Base-by-base conservation (phyloP, 768 basidiomycete species). In the Boletus insuetus region DNA sequence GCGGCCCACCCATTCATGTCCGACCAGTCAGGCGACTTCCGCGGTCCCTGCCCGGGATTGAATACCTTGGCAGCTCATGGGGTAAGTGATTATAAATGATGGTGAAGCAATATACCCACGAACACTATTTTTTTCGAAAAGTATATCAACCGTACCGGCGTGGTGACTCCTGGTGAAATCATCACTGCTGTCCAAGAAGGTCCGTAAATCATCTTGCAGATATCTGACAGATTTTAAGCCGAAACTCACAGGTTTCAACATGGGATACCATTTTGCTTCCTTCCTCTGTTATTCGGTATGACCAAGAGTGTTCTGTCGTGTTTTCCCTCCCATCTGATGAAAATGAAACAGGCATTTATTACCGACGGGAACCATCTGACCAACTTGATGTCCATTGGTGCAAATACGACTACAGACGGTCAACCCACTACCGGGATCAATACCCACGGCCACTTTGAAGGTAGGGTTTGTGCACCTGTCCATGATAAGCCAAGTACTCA, bases 321-420 rank as follows among this genome's bases (percentile, higher is more conserved):
- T n/a, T 19, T 39, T 16, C 14, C 2, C 7, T 19, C 24, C 24
- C 55, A 9, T 60, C 24, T 1, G 4, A 14, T 26, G 6, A n/a
- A 3, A 39, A 31, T 14, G 34, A 14, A 11, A 35, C 14, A 35
- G 34, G 34, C 34, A 35, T 65, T 65, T 20, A 4, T 67, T 19
- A 62, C 67, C 3, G 64, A 65, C 17, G 64, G 64, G 6, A 67
- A 67, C n/a, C 62, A 61, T 29, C 49, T 67, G 50, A 65, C 64
- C 12, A 66, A 66, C 13, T 49, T 66, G 49, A 65, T 65, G 61
- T 58, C 49, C 46, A 65, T 65, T 17, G 64, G 59, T 51, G 59
- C 54, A 46, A 65, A 67, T 19, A 45, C 51, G 11, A 65, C 64
- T 9, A 46, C 40, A 16, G 22, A 56, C 0, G 34, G 11, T 32